A percentile compares a stretch with the other conserved stretches of the same genome.
Conservation (phyloP, 345 rosid genomes). For the Mercurialis annua region DNA sequence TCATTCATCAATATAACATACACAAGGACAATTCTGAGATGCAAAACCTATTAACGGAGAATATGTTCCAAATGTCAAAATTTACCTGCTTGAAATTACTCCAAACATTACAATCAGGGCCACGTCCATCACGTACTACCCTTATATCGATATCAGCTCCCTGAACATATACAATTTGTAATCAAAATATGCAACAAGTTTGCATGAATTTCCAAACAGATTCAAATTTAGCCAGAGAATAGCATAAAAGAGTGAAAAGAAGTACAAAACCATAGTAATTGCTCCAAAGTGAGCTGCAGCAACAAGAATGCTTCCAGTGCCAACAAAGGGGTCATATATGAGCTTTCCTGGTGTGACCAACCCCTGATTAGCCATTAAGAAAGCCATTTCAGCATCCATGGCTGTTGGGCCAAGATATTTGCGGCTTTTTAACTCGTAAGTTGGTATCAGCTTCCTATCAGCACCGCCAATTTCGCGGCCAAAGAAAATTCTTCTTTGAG, state of each 20-base stretch:
- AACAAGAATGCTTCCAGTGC: slow-evolving; percentile 94
- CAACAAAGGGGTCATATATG: slow-evolving; percentile 92
- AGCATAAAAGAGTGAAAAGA: slow-evolving; percentile 2
- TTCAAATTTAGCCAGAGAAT: neutral
- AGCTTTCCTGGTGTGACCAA: slow-evolving; percentile 72
- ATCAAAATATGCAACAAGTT: slow-evolving; percentile 9
- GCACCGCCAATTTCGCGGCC: slow-evolving; percentile 91
- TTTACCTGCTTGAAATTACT: slow-evolving; percentile 96
- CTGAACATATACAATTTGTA: slow-evolving; percentile 37
- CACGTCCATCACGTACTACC: slow-evolving; percentile 96
- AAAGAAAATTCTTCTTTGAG: slow-evolving; percentile 65
- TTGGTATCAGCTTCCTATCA: slow-evolving; percentile 83
- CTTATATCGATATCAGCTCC: slow-evolving; percentile 98
- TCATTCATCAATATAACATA: neutral
- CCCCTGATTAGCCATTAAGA: slow-evolving; percentile 97
- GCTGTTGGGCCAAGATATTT: slow-evolving; percentile 93
- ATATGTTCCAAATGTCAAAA: neutral
- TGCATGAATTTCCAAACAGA: slow-evolving; percentile 1
- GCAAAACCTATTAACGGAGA: neutral
- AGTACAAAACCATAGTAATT: slow-evolving; percentile 68
- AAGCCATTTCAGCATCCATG: slow-evolving; percentile 99
- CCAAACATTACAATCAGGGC: slow-evolving; percentile 95
- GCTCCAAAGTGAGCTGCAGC: slow-evolving; percentile 94
- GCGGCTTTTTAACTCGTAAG: slow-evolving; percentile 80
- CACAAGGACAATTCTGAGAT: neutral